Conservation (phyloP, 192 early-diverging fungal genomes). For the Hyaloraphidium curvatum region DNA sequence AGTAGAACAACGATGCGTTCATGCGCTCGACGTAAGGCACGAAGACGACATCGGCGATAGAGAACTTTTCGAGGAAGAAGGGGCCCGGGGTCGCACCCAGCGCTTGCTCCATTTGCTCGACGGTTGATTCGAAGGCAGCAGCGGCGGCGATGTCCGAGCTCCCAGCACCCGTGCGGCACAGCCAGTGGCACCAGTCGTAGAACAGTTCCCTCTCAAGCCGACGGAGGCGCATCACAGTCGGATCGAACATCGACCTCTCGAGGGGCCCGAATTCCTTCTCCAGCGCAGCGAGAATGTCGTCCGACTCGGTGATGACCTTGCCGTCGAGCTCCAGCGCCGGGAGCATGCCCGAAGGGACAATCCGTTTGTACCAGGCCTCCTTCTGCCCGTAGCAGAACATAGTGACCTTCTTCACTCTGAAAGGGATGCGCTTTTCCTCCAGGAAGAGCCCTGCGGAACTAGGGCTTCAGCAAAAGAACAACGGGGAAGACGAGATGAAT, state of each 20-base stretch:
- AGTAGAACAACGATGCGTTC: conserved; percentile 4
- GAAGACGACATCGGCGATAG: conserved; percentile 4
- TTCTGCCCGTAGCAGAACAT: conserved; percentile 12
- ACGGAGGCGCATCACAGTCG: background rate
- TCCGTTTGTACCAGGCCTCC: conserved; percentile 7
- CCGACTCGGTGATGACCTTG: conserved; percentile 5
- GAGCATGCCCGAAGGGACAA: conserved; percentile 8
- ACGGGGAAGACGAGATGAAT: too few species aligned
- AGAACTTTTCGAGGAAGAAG: background rate
- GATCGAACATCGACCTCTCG: too few species aligned
- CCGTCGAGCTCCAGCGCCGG: conserved; percentile 6
- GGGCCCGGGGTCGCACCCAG: background rate
- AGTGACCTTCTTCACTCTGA: conserved; percentile 6
- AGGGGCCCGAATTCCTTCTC: background rate
- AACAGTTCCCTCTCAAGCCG: conserved; percentile 5
- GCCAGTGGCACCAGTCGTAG: conserved; percentile 6
- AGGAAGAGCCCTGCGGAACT: conserved; percentile 5
- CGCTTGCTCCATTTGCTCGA: too few species aligned
- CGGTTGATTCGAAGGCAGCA: too few species aligned
- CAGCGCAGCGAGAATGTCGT: conserved; percentile 4
- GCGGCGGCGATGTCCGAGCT: too few species aligned
- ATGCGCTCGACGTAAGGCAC: conserved; percentile 5
- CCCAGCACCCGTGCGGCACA: conserved; percentile 7
- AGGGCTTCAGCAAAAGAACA: too few species aligned
- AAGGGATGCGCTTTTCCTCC: conserved; percentile 6